Conservation (phyloP, 2,329 filamentous ascomycete genomes). For the Sporothrix mexicana region DNA sequence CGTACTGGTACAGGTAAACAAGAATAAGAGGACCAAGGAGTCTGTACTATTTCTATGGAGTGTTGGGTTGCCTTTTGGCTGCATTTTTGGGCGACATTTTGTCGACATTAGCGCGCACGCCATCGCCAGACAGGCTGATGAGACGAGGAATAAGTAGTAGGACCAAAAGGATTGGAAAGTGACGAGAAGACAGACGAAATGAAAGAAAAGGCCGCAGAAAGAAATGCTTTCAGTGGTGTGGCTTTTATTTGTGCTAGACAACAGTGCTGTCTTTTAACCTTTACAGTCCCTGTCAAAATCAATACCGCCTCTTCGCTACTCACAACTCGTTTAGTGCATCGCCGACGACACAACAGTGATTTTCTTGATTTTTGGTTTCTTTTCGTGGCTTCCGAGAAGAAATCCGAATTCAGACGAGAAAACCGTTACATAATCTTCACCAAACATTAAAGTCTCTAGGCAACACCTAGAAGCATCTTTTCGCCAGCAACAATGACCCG, state of each 20-base stretch:
- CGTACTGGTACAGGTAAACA: too few relatives aligned
- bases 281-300: not conserved
- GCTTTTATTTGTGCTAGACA: not conserved
- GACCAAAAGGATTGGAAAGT: not conserved
- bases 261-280: conserved; percentile 9
- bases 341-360: conserved; percentile 1
- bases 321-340: conserved; percentile 25
- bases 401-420: too few relatives aligned
- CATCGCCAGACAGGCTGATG: conserved; percentile 28
- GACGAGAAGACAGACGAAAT: not conserved
- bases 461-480: too few relatives aligned
- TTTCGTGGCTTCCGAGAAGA: too few relatives aligned
- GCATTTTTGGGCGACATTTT: not conserved
- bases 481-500: conserved; percentile 25
- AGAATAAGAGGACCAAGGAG: too few relatives aligned
- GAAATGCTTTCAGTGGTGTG: not conserved
- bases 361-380: too few relatives aligned
- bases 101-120: conserved; percentile 28
- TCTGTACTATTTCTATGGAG: too few relatives aligned
- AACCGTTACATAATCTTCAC: too few relatives aligned
- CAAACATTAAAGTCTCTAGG: too few relatives aligned
- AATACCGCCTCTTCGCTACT: not conserved
- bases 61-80: not conserved
- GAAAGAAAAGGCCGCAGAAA: not conserved
- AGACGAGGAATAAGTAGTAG: conserved; percentile 13